Evolutionary conservation across 768 basidiomycete genomes (phyloP).

Genomic region (Xerocomellus intermedius): DNA sequence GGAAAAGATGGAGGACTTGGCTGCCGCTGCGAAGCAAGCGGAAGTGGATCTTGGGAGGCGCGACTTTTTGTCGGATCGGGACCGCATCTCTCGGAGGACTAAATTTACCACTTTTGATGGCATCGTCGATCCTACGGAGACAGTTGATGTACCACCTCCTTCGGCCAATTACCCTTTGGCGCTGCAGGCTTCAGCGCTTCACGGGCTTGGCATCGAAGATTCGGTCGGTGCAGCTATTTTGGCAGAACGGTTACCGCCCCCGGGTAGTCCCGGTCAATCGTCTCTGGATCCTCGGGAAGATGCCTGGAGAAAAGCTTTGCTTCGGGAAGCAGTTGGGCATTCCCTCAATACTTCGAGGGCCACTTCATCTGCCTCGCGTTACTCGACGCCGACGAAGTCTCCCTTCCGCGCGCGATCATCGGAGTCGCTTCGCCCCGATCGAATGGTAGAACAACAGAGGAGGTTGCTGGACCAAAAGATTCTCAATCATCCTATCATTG

Average conservation of each 20-base stretch:
- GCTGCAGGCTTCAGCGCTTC: slow-evolving; percentile 70
- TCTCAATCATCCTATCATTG: slow-evolving; percentile 39
- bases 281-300: slow-evolving; percentile 55
- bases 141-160: slow-evolving; percentile 73
- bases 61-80: slow-evolving; percentile 46
- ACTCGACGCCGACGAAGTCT: slow-evolving; percentile 39
- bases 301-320: slow-evolving; percentile 72
- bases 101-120: slow-evolving; percentile 45
- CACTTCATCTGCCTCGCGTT: slow-evolving; percentile 33
- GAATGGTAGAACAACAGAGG: slow-evolving; percentile 23
- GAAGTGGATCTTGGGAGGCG: slow-evolving; percentile 68
- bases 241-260: slow-evolving; percentile 70
- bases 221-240: slow-evolving; percentile 74
- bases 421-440: slow-evolving; percentile 22
- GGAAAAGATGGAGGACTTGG: slow-evolving; percentile 74
- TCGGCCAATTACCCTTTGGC: slow-evolving; percentile 69
- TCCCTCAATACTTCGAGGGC: slow-evolving; percentile 63
- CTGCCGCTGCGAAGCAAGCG: slow-evolving; percentile 68
- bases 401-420: slow-evolving; percentile 22
- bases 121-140: slow-evolving; percentile 81
- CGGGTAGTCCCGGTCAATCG: slow-evolving; percentile 58
- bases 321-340: slow-evolving; percentile 77
- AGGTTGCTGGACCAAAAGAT: slow-evolving; percentile 43
- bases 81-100: slow-evolving; percentile 38
- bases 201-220: slow-evolving; percentile 71